Base-by-base conservation (phyloP, 1,139 yeast genomes). In the Komagataea norvegica region DNA sequence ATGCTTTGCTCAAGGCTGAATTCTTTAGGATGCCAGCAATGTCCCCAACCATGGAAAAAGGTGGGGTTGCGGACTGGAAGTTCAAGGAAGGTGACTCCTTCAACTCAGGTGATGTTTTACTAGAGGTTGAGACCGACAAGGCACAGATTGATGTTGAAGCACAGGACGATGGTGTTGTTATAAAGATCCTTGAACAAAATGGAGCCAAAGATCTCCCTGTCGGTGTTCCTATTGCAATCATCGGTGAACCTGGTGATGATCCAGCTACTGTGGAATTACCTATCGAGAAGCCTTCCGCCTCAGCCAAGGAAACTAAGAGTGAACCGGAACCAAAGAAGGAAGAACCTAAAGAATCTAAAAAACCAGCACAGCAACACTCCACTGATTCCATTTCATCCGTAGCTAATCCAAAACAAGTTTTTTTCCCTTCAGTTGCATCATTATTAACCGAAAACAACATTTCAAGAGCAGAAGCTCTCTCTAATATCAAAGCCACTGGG, bases 21-120 rank as follows among this genome's bases (percentile, higher is more conserved):
- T 67, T 79, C 40, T 86, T 84, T 62, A 77, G 70, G 40, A 91
- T 91, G 97, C 98, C 98, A 4, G 96, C 98, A 20, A 86, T 91
- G 96, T 88, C 96, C 7, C 98, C 98, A 28, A 91, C 98, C 16
- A 91, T 91, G 98, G 87, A 91, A 21, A 88, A 81, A 57, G 98
- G 98, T 32, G 96, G 96, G n/a, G 75, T 91, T 51, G 87, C 87
- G n/a, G 71, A 77, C 40, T 91, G 98, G 98, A 86, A 87, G 60
- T 72, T 79, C 55, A 79, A 87, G 57, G 79, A 80, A 34, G 96
- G 96, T 30, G 93, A 86, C 11, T 45, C 68, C 7, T 89, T 82
- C 62, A 59, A 67, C 31, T 77, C 95, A 5, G 98, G 98, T 21
- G 97, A 91, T 56, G 88, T 85, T 3, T 63, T 88, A 39, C 64